Evolutionary conservation across 768 basidiomycete species (phyloP).

Genomic region (Neoboletus brunneissimus): DNA sequence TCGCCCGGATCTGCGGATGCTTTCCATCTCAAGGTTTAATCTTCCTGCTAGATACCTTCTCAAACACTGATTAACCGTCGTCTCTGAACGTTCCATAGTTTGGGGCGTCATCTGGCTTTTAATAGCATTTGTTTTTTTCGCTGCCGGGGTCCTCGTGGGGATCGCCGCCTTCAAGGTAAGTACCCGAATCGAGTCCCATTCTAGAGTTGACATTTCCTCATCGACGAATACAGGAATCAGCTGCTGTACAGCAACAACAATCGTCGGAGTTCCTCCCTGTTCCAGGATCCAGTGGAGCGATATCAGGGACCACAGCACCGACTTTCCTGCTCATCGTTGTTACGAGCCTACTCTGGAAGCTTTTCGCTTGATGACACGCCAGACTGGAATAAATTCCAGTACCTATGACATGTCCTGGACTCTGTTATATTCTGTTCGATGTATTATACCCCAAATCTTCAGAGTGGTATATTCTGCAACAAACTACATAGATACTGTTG

Average conservation of each 20-base stretch:
- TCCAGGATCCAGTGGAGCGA: slow-evolving; percentile 46
- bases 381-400: not conserved
- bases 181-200: slow-evolving; percentile 26
- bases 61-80: not conserved
- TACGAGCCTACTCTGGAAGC: slow-evolving; percentile 25
- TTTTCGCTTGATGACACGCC: slow-evolving; percentile 14
- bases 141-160: slow-evolving; percentile 71
- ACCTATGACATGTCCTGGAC: not conserved
- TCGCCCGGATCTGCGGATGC: slow-evolving; percentile 82
- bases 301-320: slow-evolving; percentile 28
- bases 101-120: slow-evolving; percentile 92
- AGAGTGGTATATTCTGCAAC: not conserved
- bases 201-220: not conserved
- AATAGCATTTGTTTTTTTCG: slow-evolving; percentile 71
- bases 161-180: slow-evolving; percentile 72
- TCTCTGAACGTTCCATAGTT: slow-evolving; percentile 40
- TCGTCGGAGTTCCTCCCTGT: slow-evolving; percentile 58
- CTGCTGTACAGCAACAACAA: slow-evolving; percentile 52
- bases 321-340: slow-evolving; percentile 21
- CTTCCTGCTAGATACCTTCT: not conserved
- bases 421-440: not conserved
- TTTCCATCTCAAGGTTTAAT: slow-evolving; percentile 71
- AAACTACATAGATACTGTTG: not conserved
- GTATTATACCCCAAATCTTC: slow-evolving; percentile 1
- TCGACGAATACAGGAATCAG: slow-evolving; percentile 47